Base-by-base conservation (phyloP, 495 filamentous ascomycete genomes). In the Lasiosphaeris hirsuta region DNA sequence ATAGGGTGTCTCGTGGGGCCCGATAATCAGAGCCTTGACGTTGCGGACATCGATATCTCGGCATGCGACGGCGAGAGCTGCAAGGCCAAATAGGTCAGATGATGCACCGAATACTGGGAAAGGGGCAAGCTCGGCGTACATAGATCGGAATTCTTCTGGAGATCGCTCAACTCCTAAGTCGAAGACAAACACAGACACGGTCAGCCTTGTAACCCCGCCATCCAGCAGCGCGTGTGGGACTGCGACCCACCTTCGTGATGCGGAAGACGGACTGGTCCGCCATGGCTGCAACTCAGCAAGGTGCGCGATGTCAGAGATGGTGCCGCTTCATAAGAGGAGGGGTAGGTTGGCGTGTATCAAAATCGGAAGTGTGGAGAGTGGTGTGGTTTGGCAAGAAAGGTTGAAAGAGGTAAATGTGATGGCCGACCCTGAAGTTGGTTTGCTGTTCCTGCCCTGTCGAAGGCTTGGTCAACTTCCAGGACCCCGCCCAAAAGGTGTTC, bases 1-100 rank as follows among this genome's bases (percentile, higher is more conserved):
- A 69, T 98, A 98, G 0, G 94, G 92, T 0, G 94, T 96, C 52
- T 93, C 92, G 47, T 94, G 92, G 7, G 95, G 93, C 0, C 94
- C 94, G 52, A 98, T 83, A 58, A 98, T 90, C 47, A 97, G 71
- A 36, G 93, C 95, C 62, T 84, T 86, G 41, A 98, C 88, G 58
- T 93, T 87, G 35, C 92, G 87, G 47, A 97, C 86, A 71, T 98
- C 90, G 55, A 82, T 82, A 67, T 97, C 94, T 36, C 86, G 78
- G 65, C 87, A 96, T 38, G 86, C 85, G 54, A 97, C 90, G 14
- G 91, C 89, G 59, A 97, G 81, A 23, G 92, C 90, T 94, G 52
- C 30, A 36, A 19, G 65, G 47, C 11, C 40, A 34, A 8, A 60
- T 60, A 54, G 61, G 57, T 6, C 15, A 19, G 14, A 15, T 14